Evolutionary conservation across 2,329 filamentous ascomycete genomes (phyloP).

Genomic region (Penicillium psychrosexuale): DNA sequence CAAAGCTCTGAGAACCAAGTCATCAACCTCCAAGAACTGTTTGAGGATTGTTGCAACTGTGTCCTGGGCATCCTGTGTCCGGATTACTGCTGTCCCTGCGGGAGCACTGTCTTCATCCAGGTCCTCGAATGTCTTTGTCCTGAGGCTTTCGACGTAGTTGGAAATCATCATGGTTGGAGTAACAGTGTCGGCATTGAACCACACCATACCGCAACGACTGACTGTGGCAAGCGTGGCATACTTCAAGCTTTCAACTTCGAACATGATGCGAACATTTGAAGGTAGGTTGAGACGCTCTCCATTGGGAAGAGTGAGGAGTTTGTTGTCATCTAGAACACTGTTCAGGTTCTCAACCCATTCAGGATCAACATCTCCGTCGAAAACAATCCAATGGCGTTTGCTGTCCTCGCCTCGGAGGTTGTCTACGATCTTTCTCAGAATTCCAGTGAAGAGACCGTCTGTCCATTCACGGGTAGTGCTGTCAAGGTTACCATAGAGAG

Average conservation of each 20-base stretch:
- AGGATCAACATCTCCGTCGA: slow-evolving; percentile 97
- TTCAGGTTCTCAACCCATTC: slow-evolving; percentile 99
- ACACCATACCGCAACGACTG: slow-evolving; percentile 99
- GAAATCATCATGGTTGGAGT: slow-evolving; percentile 87
- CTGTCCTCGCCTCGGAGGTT: slow-evolving; percentile 95
- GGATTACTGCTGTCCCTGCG: slow-evolving; percentile 70
- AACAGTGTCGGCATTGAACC: slow-evolving; percentile 98
- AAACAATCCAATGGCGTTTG: slow-evolving; percentile 99
- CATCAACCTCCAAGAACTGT: slow-evolving; percentile 70
- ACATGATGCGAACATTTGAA: slow-evolving; percentile 97
- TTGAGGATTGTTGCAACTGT: slow-evolving; percentile 77
- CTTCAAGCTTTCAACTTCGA: slow-evolving; percentile 96
- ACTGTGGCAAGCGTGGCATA: slow-evolving; percentile 98
- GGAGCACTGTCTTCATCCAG: slow-evolving; percentile 86
- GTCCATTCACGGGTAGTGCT: slow-evolving; percentile 98
- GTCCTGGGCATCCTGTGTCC: slow-evolving; percentile 73
- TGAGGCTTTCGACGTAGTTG: slow-evolving; percentile 83
- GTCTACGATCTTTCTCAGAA: slow-evolving; percentile 95
- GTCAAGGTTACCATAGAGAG: slow-evolving; percentile 90
- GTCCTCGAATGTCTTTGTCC: slow-evolving; percentile 84
- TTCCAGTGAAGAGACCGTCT: slow-evolving; percentile 96
- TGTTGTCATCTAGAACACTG: slow-evolving; percentile 98
- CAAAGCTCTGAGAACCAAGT: slow-evolving; percentile 76
- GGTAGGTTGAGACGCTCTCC: slow-evolving; percentile 96
- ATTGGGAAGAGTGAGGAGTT: slow-evolving; percentile 92